Base-by-base conservation (phyloP, 495 filamentous ascomycete species). In the Chaetomium tenue region DNA sequence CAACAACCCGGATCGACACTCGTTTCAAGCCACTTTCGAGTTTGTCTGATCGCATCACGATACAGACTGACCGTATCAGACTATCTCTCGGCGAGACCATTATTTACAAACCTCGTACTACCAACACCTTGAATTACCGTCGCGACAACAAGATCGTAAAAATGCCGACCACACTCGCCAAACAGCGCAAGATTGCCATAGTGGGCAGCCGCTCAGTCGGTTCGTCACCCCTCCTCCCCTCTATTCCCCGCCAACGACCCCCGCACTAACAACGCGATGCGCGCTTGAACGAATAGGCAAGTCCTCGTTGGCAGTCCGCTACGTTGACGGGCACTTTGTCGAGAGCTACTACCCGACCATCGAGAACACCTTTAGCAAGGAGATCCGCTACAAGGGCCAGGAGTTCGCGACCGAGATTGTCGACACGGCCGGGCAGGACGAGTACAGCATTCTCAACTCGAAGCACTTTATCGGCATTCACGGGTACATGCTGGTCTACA, bases 391-490 rank as follows among this genome's bases (percentile, higher is more conserved):
- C 76, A 92, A 92, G 74, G 88, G 89, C 18, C 92, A 97, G 75
- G 94, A 98, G 68, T 98, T 85, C 76, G 90, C 92, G 60, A 96
- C 92, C 46, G 94, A 98, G 80, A 98, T 99, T 68, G 93, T 99
- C 72, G 94, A 99, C 78, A 99, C 94, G 23, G 94, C 94, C 16
- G 94, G 94, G 63, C 95, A 98, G 92, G 94, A 99, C 79, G 95
- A 98, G 76, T 98, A 98, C 79, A 93, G 89, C 72, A 97, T 98
- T 70, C 82, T 98, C 58, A 97, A 96, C 76, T 96, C 91, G 50
- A 97, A 97, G 76, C 95, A 98, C 77, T 98, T 98, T 75, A 98
- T 98, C 78, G 94, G 94, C 65, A 97, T 98, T 68, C 94, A 98
- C 84, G 94, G 94, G 46, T 98, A 98, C 79, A 93, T 98, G 86